Base-by-base conservation (phyloP, 2,329 filamentous ascomycete species). In the Pyricularia pennisetigena region DNA sequence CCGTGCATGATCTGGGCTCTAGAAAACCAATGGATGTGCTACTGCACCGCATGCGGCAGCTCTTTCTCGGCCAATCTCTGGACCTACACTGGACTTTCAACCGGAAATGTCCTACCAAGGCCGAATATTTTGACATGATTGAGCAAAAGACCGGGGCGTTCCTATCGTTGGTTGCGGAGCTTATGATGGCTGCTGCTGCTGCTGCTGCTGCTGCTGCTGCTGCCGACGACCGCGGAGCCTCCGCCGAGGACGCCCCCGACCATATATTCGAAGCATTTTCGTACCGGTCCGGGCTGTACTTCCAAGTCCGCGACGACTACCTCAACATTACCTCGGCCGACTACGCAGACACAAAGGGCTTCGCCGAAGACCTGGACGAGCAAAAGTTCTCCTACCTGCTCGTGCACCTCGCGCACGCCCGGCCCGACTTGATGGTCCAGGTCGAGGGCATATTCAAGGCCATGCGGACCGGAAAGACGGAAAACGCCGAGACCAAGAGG, bases 281-380 rank as follows among this genome's bases (percentile, higher is more conserved):
- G 29, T n/a, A 26, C 16, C 63, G 69, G 12, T 67, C 78, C 7
- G 76, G 76, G 0, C 68, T 72, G 1, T 74, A 73, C 65, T 78
- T 76, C 68, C 76, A 78, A 68, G 75, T 77, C 26, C 71, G 75
- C 0, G 77, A 78, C 67, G 76, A 78, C 67, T 77, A 75, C 68
- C 70, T 70, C 70, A 78, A 78, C 67, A 68, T 78, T 0, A 68
- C 65, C 0, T 61, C 57, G 23, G 57, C 57, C 9, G 57, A 76
- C 74, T 81, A 81, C 67, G 73, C 76, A 2, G 69, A 71, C 0
- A 71, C 76, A 35, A 81, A 81, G 68, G 79, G 80, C 0, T 79
- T 79, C 68, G 77, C 75, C 68, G 79, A 80, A 41, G 79, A 81
- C 68, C 71, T 81, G 0, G 76, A 78, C 28, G 79, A 81, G 70